Conservation (phyloP, 176 grass and related monocot species). For the Carex pumila region DNA sequence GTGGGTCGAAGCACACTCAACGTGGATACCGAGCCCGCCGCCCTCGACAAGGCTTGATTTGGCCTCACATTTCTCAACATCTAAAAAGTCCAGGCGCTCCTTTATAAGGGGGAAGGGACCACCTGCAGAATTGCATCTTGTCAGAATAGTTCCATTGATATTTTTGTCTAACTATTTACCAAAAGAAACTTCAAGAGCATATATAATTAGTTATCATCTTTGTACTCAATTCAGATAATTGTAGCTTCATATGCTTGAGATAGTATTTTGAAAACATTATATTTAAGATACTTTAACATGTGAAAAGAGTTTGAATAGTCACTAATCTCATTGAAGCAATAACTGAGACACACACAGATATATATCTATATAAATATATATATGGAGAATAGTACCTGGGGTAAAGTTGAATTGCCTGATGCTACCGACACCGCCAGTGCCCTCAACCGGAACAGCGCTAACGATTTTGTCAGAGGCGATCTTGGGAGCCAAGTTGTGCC, state of each 20-base stretch:
- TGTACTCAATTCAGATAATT: background rate
- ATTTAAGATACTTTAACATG: too few relatives aligned
- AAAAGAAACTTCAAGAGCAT: background rate
- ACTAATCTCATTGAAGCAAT: too few relatives aligned
- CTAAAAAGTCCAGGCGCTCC: slow-evolving; percentile 54
- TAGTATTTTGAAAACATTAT: background rate
- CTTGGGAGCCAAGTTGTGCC: slow-evolving; percentile 72
- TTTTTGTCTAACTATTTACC: background rate
- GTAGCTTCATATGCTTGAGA: background rate
- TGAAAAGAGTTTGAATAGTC: background rate
- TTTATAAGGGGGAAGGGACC: slow-evolving; percentile 44
- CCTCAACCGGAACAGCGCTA: slow-evolving; percentile 36
- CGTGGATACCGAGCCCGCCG: slow-evolving; percentile 36
- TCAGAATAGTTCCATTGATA: too few relatives aligned
- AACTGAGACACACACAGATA: too few relatives aligned
- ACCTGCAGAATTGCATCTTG: slow-evolving; percentile 23
- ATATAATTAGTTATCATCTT: background rate
- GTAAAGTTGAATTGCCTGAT: slow-evolving; percentile 82
- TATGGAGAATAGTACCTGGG: slow-evolving; percentile 22
- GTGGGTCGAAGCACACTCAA: slow-evolving; percentile 39
- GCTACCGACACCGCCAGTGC: slow-evolving; percentile 37
- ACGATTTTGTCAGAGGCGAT: slow-evolving; percentile 31
- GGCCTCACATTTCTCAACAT: slow-evolving; percentile 46
- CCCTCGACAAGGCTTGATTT: slow-evolving; percentile 54
- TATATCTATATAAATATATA: background rate